Percentiles rank a stretch among this genome's conserved stretches.
Conservation (phyloP, 2,329 filamentous ascomycete species). For the Mycosphaerella sp. region DNA sequence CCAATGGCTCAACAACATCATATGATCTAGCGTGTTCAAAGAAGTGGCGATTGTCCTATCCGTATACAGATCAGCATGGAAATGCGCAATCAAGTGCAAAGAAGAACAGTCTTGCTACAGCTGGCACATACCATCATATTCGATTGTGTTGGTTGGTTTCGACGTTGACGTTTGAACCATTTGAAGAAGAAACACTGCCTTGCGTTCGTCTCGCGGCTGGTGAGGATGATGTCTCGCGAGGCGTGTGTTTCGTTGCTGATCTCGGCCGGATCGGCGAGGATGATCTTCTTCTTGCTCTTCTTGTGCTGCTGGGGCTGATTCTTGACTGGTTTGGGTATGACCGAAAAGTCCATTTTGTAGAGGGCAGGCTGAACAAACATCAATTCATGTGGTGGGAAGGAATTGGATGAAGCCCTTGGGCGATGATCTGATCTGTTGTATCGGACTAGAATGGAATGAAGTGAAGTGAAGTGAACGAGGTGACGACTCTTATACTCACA, state of each 20-base stretch:
- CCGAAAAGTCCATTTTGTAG: conserved; percentile 3
- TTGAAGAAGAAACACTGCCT: conserved; percentile 9
- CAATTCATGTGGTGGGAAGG: too few relatives aligned
- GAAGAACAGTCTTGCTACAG: too few relatives aligned
- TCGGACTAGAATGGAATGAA: not conserved
- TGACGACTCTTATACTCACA: not conserved
- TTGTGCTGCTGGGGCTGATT: conserved; percentile 10
- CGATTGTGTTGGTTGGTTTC: not conserved
- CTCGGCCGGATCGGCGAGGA: conserved; percentile 1
- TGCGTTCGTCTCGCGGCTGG: conserved; percentile 1
- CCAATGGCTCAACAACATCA: conserved; percentile 11
- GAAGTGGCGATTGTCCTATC: conserved; percentile 8
- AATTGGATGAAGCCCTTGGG: not conserved
- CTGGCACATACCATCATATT: not conserved
- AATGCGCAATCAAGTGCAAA: too few relatives aligned
- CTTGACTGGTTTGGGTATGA: conserved; percentile 2
- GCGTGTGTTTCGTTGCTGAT: not conserved
- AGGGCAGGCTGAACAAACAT: conserved; percentile 5
- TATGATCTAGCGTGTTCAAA: conserved; percentile 12
- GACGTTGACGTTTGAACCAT: conserved; percentile 9
- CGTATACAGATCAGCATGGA: not conserved
- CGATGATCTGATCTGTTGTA: not conserved
- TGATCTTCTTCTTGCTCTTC: not conserved
- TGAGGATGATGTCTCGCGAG: not conserved
- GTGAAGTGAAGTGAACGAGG: not conserved